Evolutionary conservation across 1,139 yeast genomes (phyloP), one percentile per base, ranked within the genome.

Genomic region (Debaryomyces nepalensis): DNA sequence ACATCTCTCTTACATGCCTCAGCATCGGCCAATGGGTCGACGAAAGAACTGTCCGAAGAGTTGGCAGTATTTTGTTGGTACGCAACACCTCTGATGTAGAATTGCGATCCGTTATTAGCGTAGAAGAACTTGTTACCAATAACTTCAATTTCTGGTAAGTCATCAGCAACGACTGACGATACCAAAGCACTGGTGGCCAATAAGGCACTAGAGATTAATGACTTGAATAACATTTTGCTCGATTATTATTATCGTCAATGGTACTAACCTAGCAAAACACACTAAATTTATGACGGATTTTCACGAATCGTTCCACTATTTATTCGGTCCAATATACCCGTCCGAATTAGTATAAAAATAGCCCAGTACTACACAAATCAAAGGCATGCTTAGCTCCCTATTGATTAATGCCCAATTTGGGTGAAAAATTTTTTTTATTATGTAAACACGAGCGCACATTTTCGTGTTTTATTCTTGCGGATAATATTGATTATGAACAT

Each of bases 1-100:
- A 89, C 77, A 64, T 91, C 98, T 68, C 97, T 84, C 53, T 79
- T 69, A 77, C 97, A 87, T 33, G 76, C 70, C 19, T 77, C 82
- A 9, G 76, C 75, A 54, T 89, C 86, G 14, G 93, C 82, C 43
- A 90, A 73, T 9, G 91, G 96, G 66, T 88, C 88, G 39, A 68
- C 61, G 34, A 88, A 85, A 2, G 80, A 70, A 31, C 64, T 54
- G 9, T 16, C 22, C n/a, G 37, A 22, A 30, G 53, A 52, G 48
- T 64, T 68, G 29, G 60, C 64, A 23, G 70, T 61, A 47, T 73
- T 66, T 50, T 69, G 70, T 56, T 73, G 78, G 59, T 73, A 73
- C 20, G 78, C 78, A 51, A 73, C 61, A 55, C 78, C 78, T 51
- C 67, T 66, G 51, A 73, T 65, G 53, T 61, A 68, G 47, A 73